Evolutionary conservation across 2,329 filamentous ascomycete species (phyloP).

Genomic region (Ophiostoma montium): DNA sequence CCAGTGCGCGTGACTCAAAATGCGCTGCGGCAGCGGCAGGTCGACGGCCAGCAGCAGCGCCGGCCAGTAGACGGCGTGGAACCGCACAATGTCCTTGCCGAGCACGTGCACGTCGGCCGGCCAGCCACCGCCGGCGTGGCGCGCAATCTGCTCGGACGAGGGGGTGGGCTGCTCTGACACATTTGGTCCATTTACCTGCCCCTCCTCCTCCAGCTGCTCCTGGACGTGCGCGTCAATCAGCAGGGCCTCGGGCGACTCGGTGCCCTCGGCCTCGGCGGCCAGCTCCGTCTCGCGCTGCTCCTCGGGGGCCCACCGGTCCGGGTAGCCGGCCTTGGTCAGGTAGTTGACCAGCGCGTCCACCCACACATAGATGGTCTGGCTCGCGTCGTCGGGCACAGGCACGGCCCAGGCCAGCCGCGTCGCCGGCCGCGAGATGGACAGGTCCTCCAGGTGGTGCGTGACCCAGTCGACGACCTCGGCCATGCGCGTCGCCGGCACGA

Average conservation of each 20-base stretch:
- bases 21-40: conserved; percentile 60
- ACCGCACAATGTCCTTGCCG: conserved; percentile 91
- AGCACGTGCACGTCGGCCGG: conserved; percentile 85
- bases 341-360: conserved; percentile 94
- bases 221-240: conserved; percentile 3
- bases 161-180: background rate
- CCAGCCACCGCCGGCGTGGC: conserved; percentile 49
- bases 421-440: conserved; percentile 69
- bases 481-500: conserved; percentile 60
- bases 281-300: conserved; percentile 2
- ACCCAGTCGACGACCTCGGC: conserved; percentile 69
- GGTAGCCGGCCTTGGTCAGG: conserved; percentile 75
- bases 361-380: conserved; percentile 96
- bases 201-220: background rate
- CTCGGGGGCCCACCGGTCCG: conserved; percentile 47
- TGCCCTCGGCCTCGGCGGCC: conserved; percentile 1
- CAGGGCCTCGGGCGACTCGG: background rate
- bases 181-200: background rate
- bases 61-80: conserved; percentile 97
- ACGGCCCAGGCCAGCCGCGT: conserved; percentile 78
- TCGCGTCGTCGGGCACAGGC: conserved; percentile 66
- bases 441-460: conserved; percentile 61
- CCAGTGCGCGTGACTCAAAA: conserved; percentile 91
- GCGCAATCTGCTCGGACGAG: conserved; percentile 26
- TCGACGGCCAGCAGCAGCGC: conserved; percentile 83